Base-by-base conservation (phyloP, 2,329 filamentous ascomycete species). In the Monilinia fructicola region DNA sequence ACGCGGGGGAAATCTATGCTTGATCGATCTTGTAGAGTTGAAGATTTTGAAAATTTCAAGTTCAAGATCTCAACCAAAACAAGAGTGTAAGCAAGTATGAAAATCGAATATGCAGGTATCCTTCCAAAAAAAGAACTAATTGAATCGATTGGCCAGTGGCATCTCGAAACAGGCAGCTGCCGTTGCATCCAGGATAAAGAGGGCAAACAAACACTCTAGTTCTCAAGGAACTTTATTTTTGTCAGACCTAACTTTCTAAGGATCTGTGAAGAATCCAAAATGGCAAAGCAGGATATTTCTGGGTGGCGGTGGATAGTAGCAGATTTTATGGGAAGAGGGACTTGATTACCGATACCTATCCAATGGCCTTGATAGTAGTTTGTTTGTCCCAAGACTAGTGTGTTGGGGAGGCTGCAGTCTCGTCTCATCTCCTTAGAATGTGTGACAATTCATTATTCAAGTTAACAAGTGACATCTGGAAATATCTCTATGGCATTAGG, bases 41-140 rank as follows among this genome's bases (percentile, higher is more conserved):
- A 35, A 35, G 28, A 35, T 5, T 16, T 23, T 5, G 4, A 26
- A 2, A 26, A 12, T 60, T 26, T 18, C 4, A 14, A 50, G 31
- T 16, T 50, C 23, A 2, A 50, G 44, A 38, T 18, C 5, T 14
- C 7, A 21, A 18, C 2, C 46, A 1, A 28, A 26, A 18, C 14
- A 16, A 18, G 28, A 31, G 40, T 40, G 12, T 26, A 38, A 38
- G 44, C 16, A 40, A 38, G n/a, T 3, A 50, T 40, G 0, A 14
- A 50, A 52, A 14, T 21, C 50, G 28, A 40, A 61, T 14, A 61
- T 50, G 58, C 44, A 52, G 44, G n/a, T 61, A 61, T n/a, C 44
- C 44, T 26, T 38, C 11, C 1, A 11, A 23, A 26, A 48, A 59
- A 50, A 59, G 16, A 38, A 38, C 18, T 4, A 54, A 40, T 2